A percentile compares a stretch with the other conserved stretches of the same genome.
phyloP scores from a whole-genome alignment of 228 moss, liverwort and hornwort species.

The Sphagnum fallax region DNA sequence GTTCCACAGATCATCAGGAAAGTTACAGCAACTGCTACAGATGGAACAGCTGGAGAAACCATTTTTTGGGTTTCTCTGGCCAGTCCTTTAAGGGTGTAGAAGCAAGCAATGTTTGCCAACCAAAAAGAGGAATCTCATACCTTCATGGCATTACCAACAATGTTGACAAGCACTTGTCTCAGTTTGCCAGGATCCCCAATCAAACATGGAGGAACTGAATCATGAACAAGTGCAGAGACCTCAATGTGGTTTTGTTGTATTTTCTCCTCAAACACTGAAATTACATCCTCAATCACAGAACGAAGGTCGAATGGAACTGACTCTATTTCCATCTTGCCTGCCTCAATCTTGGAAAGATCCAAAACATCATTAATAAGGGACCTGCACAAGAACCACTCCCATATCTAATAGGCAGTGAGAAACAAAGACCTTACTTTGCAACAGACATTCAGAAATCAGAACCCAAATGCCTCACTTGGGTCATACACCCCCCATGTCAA shows the following conservation, averaged over 20 bases:
- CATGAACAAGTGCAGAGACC: constrained; percentile 36
- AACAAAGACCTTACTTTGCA: too few relatives aligned
- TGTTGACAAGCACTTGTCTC: constrained; percentile 44
- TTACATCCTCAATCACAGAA: constrained; percentile 31
- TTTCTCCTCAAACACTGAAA: constrained; percentile 36
- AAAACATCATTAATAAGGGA: constrained; percentile 41
- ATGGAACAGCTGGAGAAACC: too few relatives aligned
- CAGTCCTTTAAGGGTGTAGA: too few relatives aligned
- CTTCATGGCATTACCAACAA: constrained; percentile 54
- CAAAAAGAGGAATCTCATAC: constrained; percentile 6
- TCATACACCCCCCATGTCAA: too few relatives aligned
- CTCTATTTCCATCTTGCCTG: constrained; percentile 47
- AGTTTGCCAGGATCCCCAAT: constrained; percentile 33
- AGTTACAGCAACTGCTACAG: neutral
- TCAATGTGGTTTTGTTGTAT: constrained; percentile 41
- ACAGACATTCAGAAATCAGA: too few relatives aligned
- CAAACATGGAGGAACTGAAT: constrained; percentile 30
- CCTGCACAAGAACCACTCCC: constrained; percentile 2
- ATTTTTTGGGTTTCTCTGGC: too few relatives aligned
- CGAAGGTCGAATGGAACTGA: constrained; percentile 30
- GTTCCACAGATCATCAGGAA: neutral
- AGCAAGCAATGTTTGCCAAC: neutral
- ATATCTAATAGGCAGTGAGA: too few relatives aligned
- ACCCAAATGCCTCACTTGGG: too few relatives aligned
- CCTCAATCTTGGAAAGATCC: constrained; percentile 50